Evolutionary conservation across 2,329 filamentous ascomycete species (phyloP).

Genomic region (Cercospora citrullina): DNA sequence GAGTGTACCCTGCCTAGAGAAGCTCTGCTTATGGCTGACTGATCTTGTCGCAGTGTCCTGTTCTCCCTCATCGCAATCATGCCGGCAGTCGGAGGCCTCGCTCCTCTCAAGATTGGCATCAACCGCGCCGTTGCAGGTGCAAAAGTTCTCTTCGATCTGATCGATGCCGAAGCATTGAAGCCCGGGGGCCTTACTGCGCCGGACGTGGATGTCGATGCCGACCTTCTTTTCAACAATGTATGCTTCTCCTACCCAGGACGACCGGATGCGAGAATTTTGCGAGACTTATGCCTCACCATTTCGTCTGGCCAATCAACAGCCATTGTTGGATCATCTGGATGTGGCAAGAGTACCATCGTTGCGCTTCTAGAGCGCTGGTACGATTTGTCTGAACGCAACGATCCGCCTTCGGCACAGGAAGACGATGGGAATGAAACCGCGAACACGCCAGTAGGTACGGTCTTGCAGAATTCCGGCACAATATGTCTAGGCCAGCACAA

Average conservation of each 20-base stretch:
- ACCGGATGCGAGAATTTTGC: constrained; percentile 42
- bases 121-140: background rate
- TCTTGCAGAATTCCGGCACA: background rate
- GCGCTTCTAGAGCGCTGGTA: constrained; percentile 40
- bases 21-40: too few species aligned
- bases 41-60: background rate
- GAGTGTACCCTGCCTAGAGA: background rate
- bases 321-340: constrained; percentile 45
- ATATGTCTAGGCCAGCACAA: background rate
- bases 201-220: background rate
- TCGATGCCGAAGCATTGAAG: background rate
- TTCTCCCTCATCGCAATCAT: background rate
- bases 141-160: background rate
- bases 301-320: constrained; percentile 40
- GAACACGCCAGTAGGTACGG: too few species aligned
- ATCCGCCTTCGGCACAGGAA: background rate
- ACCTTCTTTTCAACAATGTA: constrained; percentile 41
- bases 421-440: too few species aligned
- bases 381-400: constrained; percentile 37
- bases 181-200: background rate
- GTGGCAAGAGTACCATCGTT: constrained; percentile 46
- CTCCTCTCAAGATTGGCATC: background rate
- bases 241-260: constrained; percentile 45
- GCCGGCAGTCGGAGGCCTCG: background rate
- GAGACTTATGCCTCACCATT: constrained; percentile 40